Base-by-base conservation (phyloP, 1,139 yeast genomes). In the Diutina sp. region DNA sequence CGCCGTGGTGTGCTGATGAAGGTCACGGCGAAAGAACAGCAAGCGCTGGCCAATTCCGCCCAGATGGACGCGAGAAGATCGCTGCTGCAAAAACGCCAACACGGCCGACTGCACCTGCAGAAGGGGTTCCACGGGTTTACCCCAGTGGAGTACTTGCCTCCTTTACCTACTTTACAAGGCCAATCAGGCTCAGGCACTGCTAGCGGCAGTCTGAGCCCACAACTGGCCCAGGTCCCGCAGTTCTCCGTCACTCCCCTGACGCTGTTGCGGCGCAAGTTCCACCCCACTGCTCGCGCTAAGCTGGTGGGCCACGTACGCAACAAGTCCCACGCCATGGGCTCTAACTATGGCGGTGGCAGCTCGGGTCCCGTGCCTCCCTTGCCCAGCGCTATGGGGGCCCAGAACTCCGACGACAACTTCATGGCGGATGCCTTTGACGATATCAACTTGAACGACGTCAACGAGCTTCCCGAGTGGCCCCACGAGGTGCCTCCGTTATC, bases 261-360 rank as follows among this genome's bases (percentile, higher is more conserved):
- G 29, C 53, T 32, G 52, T 30, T 50, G n/a, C 52, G 52, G 41
- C 41, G 52, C 41, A 50, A 58, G 44, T 61, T 79, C 63, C 96
- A 89, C 68, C 95, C 96, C 38, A 84, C 90, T 18, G 96, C 96
- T 0, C 80, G 96, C 64, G 96, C 96, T 4, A 89, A 88, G 66
- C 87, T 96, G 18, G 84, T 89, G 59, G 96, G 96, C 21, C 95
- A 88, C 67, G 79, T 81, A 45, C 80, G 90, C 63, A 84, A 83
- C 64, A 85, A 83, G 58, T 77, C 86, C 14, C 30, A 50, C 32
- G 52, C 44, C 3, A 32, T 58, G 1, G 56, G 56, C 29, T n/a
- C n/a, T n/a, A n/a, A n/a, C n/a, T n/a, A n/a, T n/a, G n/a, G n/a
- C n/a, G n/a, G n/a, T n/a, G n/a, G n/a, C n/a, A n/a, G n/a, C n/a